These are phyloP conservation scores for Mrakia gelida DNA, from an alignment of 768 basidiomycete genomes.

Conservation along the genomic window DNA sequence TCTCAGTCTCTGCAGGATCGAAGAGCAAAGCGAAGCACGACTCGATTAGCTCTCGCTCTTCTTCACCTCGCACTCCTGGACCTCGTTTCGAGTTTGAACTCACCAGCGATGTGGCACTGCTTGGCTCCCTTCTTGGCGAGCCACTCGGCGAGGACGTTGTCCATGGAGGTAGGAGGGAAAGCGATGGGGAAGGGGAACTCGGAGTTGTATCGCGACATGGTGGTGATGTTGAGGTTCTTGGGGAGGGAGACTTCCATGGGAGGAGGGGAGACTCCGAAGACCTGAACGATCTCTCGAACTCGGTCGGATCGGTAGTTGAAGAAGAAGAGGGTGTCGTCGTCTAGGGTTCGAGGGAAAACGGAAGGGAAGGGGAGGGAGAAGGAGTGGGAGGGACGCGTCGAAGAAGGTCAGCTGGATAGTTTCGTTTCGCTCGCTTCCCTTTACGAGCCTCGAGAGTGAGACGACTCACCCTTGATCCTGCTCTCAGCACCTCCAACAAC, in stretches of 20 bases:
- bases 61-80: no score
- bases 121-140: slow-evolving; percentile 69
- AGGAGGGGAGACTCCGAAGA: slow-evolving; percentile 76
- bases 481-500: slow-evolving; percentile 75
- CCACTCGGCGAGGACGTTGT: slow-evolving; percentile 92
- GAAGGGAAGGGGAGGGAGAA: not conserved
- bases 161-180: slow-evolving; percentile 91
- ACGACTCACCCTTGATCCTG: slow-evolving; percentile 65
- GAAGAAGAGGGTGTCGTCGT: slow-evolving; percentile 83
- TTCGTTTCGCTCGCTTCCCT: not conserved
- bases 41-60: not conserved
- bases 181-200: slow-evolving; percentile 85
- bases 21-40: not conserved
- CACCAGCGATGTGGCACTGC: slow-evolving; percentile 83
- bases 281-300: slow-evolving; percentile 81
- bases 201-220: slow-evolving; percentile 89
- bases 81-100: slow-evolving; percentile 33
- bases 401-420: not conserved
- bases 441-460: not conserved
- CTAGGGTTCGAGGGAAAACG: slow-evolving; percentile 46
- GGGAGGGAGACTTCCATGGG: slow-evolving; percentile 79
- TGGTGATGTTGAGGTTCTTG: slow-evolving; percentile 74
- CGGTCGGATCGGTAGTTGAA: slow-evolving; percentile 98
- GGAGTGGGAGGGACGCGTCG: not conserved
- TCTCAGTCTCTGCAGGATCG: slow-evolving; percentile 70